Evolutionary conservation across 257 asterid species (phyloP).

Genomic region (Penstemon eatonii): DNA sequence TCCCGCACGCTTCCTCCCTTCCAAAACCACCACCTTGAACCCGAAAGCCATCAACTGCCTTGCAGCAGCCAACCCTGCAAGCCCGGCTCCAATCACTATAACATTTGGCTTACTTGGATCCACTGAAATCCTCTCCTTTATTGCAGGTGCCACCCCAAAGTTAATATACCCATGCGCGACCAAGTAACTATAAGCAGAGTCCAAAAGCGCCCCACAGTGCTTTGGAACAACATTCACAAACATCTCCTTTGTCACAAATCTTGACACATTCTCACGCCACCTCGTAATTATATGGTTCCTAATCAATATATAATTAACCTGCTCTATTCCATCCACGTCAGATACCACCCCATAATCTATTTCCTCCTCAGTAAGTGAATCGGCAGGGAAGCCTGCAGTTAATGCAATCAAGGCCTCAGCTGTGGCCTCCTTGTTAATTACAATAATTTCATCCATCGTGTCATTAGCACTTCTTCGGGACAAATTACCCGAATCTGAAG

Average conservation of each 20-base stretch:
- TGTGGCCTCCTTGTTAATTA: slow-evolving; percentile 85
- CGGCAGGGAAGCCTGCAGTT: slow-evolving; percentile 92
- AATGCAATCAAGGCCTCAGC: slow-evolving; percentile 88
- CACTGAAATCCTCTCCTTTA: slow-evolving; percentile 56
- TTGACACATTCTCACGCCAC: slow-evolving; percentile 87
- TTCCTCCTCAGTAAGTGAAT: slow-evolving; percentile 89
- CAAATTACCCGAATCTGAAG: slow-evolving; percentile 26
- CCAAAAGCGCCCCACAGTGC: slow-evolving; percentile 64
- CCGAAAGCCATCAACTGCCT: slow-evolving; percentile 94
- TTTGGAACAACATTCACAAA: slow-evolving; percentile 65
- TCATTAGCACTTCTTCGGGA: slow-evolving; percentile 42
- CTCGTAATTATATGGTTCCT: slow-evolving; percentile 78
- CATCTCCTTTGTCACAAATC: slow-evolving; percentile 79
- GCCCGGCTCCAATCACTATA: slow-evolving; percentile 89
- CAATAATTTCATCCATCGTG: slow-evolving; percentile 83
- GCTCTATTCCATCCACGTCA: slow-evolving; percentile 88
- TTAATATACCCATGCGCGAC: slow-evolving; percentile 82
- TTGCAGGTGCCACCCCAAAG: slow-evolving; percentile 83
- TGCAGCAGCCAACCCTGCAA: slow-evolving; percentile 94
- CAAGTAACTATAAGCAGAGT: slow-evolving; percentile 66
- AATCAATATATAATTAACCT: slow-evolving; percentile 83
- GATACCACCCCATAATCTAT: slow-evolving; percentile 85
- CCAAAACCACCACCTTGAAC: slow-evolving; percentile 80
- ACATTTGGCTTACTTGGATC: slow-evolving; percentile 56
- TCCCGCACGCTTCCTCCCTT: slow-evolving; percentile 87